phyloP scores from a whole-genome alignment of 2,329 filamentous ascomycete species.

The Aspergillus fumigatiaffinis region DNA sequence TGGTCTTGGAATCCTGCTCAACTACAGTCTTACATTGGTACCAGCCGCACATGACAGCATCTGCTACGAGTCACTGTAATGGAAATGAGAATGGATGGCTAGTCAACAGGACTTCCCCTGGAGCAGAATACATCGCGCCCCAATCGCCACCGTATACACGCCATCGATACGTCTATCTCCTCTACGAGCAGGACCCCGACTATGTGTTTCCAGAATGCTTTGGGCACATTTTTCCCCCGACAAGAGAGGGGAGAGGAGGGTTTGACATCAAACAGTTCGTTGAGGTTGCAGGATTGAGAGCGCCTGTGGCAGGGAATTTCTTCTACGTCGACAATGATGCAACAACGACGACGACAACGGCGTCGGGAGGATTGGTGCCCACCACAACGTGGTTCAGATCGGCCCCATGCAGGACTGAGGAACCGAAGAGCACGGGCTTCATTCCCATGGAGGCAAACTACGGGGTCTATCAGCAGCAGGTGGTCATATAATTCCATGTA shows the following conservation, averaged over 20 bases:
- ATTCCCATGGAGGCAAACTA: neutral
- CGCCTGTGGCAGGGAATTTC: conserved; percentile 36
- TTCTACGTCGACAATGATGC: conserved; percentile 34
- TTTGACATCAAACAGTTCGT: conserved; percentile 37
- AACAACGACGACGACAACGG: conserved; percentile 2
- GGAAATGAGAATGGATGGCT: neutral
- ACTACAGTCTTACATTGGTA: conserved; percentile 27
- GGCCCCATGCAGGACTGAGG: conserved; percentile 11
- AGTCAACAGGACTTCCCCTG: neutral
- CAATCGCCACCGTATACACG: conserved; percentile 21
- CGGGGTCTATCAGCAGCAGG: neutral
- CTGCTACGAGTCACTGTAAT: conserved; percentile 3
- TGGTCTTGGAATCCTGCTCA: conserved; percentile 8
- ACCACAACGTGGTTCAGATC: conserved; percentile 19
- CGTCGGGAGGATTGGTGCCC: conserved; percentile 1
- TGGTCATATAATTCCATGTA: neutral
- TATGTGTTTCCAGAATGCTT: conserved; percentile 32
- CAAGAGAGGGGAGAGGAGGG: conserved; percentile 19
- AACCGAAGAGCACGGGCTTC: neutral
- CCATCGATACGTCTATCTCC: conserved; percentile 31
- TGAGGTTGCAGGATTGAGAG: conserved; percentile 24
- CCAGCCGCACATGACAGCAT: conserved; percentile 15
- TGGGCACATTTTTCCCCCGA: conserved; percentile 25
- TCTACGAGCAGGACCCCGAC: conserved; percentile 22
- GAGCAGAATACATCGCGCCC: conserved; percentile 27